phyloP scores from a whole-genome alignment of 1,139 yeast genomes.

The Pichia kudriavzevii region DNA sequence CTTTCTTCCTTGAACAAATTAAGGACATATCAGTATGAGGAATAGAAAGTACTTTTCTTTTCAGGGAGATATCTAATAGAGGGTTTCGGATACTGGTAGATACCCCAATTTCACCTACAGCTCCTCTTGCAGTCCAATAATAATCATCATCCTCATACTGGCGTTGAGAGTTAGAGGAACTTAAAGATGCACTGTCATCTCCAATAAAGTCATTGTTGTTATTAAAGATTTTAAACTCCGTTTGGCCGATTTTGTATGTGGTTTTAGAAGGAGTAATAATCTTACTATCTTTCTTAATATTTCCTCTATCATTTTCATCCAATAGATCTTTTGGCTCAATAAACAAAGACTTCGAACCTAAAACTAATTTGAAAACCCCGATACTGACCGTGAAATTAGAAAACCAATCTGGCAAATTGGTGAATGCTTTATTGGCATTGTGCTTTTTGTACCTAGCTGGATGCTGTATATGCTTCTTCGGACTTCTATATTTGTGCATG shows the following conservation, averaged over 20 bases:
- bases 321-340: conserved; percentile 30
- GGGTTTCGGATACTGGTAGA: conserved; percentile 7
- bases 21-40: conserved; percentile 9
- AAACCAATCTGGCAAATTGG: conserved; percentile 42
- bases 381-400: conserved; percentile 32
- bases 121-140: conserved; percentile 12
- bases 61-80: not conserved
- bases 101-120: conserved; percentile 3
- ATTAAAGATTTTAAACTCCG: conserved; percentile 21
- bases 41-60: conserved; percentile 7
- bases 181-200: conserved; percentile 5
- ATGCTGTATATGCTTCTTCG: not conserved
- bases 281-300: conserved; percentile 11
- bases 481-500: not conserved
- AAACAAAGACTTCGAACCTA: conserved; percentile 59
- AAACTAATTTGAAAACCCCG: conserved; percentile 29
- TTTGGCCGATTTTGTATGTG: conserved; percentile 22
- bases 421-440: conserved; percentile 27
- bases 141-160: conserved; percentile 14
- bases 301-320: conserved; percentile 11
- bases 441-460: conserved; percentile 1
- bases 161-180: conserved; percentile 7
- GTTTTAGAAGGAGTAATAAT: conserved; percentile 9
- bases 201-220: conserved; percentile 4
- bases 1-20: conserved; percentile 11